Conservation (phyloP, 768 basidiomycete species). For the Psilocybe cubensis region DNA sequence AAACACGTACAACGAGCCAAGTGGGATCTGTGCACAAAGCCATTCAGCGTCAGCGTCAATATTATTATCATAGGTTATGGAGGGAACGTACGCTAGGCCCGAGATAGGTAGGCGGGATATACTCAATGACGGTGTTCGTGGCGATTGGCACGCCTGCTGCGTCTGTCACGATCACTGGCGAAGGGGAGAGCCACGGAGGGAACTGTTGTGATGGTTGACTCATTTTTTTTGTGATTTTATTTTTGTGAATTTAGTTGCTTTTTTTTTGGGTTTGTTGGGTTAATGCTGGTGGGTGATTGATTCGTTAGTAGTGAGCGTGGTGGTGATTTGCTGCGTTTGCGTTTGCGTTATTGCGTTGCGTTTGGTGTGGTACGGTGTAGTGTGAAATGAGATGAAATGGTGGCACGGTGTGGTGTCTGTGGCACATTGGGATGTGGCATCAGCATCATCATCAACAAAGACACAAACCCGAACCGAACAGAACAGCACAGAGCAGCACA, state of each 20-base stretch:
- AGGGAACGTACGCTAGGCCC: slow-evolving; percentile 73
- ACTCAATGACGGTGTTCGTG: slow-evolving; percentile 60
- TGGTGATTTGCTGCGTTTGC: no score
- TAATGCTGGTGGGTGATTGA: slow-evolving; percentile 24
- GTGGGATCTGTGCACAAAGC: slow-evolving; percentile 85
- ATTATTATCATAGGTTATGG: neutral
- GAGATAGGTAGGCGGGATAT: slow-evolving; percentile 78
- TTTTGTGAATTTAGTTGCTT: no score
- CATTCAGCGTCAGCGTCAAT: slow-evolving; percentile 1
- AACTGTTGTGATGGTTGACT: slow-evolving; percentile 64
- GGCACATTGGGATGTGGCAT: slow-evolving; percentile 12
- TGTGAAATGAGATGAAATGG: slow-evolving; percentile 17
- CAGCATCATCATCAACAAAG: slow-evolving; percentile 25
- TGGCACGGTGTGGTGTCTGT: slow-evolving; percentile 14
- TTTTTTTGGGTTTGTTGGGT: no score
- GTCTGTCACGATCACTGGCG: slow-evolving; percentile 55
- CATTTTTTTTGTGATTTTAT: slow-evolving; percentile 42
- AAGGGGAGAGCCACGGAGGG: slow-evolving; percentile 73
- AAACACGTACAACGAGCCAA: slow-evolving; percentile 72
- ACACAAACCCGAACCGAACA: slow-evolving; percentile 23
- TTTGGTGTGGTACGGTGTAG: slow-evolving; percentile 17
- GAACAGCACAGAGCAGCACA: slow-evolving; percentile 22
- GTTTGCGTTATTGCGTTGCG: no score
- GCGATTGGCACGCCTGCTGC: slow-evolving; percentile 54
- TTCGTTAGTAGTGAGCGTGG: slow-evolving; percentile 53